phyloP scores from a whole-genome alignment of 2,329 filamentous ascomycete genomes.

The Ceratocystiopsis sp. region DNA sequence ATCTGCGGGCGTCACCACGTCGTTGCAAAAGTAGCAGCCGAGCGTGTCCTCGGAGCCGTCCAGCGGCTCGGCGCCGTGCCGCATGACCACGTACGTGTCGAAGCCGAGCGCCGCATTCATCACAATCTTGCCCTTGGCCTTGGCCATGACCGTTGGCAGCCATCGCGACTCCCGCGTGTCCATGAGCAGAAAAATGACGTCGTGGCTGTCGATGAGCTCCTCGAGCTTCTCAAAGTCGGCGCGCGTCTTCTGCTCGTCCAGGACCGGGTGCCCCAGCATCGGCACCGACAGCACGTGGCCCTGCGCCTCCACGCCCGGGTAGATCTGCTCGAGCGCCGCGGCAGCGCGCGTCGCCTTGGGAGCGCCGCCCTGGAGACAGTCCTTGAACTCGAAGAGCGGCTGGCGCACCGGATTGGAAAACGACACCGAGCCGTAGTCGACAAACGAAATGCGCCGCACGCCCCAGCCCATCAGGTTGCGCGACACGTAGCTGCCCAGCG shows the following conservation, averaged over 20 bases:
- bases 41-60: slow-evolving; percentile 46
- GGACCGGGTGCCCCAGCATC: slow-evolving; percentile 85
- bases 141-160: slow-evolving; percentile 93
- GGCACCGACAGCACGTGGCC: slow-evolving; percentile 77
- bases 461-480: slow-evolving; percentile 91
- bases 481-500: slow-evolving; percentile 84
- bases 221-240: slow-evolving; percentile 61
- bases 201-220: slow-evolving; percentile 63
- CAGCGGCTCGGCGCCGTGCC: slow-evolving; percentile 56
- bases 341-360: slow-evolving; percentile 72
- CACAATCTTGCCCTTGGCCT: slow-evolving; percentile 81
- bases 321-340: slow-evolving; percentile 66
- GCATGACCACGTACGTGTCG: slow-evolving; percentile 94
- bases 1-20: slow-evolving; percentile 86
- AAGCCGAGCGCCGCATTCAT: slow-evolving; percentile 95
- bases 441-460: slow-evolving; percentile 83
- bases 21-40: slow-evolving; percentile 97
- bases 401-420: slow-evolving; percentile 95
- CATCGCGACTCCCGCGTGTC: slow-evolving; percentile 88
- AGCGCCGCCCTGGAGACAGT: slow-evolving; percentile 72
- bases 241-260: slow-evolving; percentile 50
- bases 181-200: slow-evolving; percentile 92
- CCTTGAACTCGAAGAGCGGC: slow-evolving; percentile 76
- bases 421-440: slow-evolving; percentile 84
- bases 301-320: slow-evolving; percentile 69